Conservation (phyloP, 2,329 filamentous ascomycete genomes). For the Thielaviopsis populi region DNA sequence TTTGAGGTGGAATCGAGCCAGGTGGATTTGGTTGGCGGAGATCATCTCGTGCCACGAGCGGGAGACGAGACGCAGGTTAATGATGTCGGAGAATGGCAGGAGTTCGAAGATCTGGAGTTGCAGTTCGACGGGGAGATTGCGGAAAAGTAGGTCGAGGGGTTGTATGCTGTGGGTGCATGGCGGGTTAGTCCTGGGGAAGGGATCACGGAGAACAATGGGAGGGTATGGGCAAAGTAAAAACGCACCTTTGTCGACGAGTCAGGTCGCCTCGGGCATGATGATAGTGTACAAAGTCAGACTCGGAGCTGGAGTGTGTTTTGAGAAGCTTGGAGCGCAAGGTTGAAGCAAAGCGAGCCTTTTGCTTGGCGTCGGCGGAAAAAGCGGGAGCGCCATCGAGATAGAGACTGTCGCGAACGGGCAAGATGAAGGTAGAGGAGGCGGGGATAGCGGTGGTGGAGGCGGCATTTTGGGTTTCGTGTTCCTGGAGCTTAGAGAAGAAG, state of each 20-base stretch:
- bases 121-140: conserved; percentile 43
- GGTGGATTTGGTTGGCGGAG: conserved; percentile 43
- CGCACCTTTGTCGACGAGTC: conserved; percentile 7
- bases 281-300: neutral
- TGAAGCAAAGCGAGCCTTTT: conserved; percentile 28
- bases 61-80: conserved; percentile 43
- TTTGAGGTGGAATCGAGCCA: conserved; percentile 45
- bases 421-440: conserved; percentile 30
- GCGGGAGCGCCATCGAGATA: conserved; percentile 19
- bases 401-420: conserved; percentile 33
- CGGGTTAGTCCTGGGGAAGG: neutral
- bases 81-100: conserved; percentile 43
- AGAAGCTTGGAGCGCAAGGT: conserved; percentile 28
- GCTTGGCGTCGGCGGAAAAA: conserved; percentile 24
- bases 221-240: neutral
- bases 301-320: conserved; percentile 13
- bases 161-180: conserved; percentile 22
- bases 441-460: conserved; percentile 20
- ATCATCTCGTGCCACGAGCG: conserved; percentile 45
- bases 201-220: neutral
- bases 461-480: conserved; percentile 29
- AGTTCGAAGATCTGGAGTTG: conserved; percentile 47
- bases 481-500: conserved; percentile 47
- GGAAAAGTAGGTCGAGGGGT: conserved; percentile 42
- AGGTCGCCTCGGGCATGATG: neutral